A percentile compares a stretch with the other conserved stretches of the same genome.
These are phyloP conservation scores for Breynia disticha DNA, from an alignment of 441 rosid genomes.

Conservation along the genomic window DNA sequence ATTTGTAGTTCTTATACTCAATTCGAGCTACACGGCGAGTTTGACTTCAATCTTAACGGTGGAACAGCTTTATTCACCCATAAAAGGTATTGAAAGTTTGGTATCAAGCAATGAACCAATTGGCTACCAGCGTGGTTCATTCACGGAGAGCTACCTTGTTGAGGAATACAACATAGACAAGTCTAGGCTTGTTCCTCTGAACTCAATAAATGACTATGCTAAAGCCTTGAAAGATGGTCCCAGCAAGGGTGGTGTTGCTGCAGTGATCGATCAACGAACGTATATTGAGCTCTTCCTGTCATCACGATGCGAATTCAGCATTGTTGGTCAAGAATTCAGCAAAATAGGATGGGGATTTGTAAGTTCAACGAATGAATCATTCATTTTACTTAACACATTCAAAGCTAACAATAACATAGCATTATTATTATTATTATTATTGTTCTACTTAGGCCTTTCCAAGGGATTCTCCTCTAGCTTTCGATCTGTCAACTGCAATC, in stretches of 20 bases:
- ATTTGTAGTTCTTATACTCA: slow-evolving; percentile 75
- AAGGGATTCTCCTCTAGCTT: slow-evolving; percentile 43
- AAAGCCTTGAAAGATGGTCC: slow-evolving; percentile 66
- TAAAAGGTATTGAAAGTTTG: slow-evolving; percentile 62
- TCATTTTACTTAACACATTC: slow-evolving; percentile 12
- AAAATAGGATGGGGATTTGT: slow-evolving; percentile 94
- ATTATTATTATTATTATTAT: background rate
- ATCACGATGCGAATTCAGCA: slow-evolving; percentile 66
- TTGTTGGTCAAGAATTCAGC: slow-evolving; percentile 68
- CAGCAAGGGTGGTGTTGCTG: slow-evolving; percentile 65
- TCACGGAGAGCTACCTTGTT: slow-evolving; percentile 48
- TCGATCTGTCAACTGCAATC: slow-evolving; percentile 33
- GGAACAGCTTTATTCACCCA: slow-evolving; percentile 65
- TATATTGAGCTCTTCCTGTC: slow-evolving; percentile 86
- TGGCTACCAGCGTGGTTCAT: slow-evolving; percentile 75
- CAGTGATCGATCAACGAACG: slow-evolving; percentile 67
- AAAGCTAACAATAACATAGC: background rate
- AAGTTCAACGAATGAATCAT: slow-evolving; percentile 5
- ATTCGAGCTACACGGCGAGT: slow-evolving; percentile 84
- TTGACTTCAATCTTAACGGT: slow-evolving; percentile 85
- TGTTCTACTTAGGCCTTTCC: slow-evolving; percentile 53
- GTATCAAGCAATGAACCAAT: slow-evolving; percentile 45
- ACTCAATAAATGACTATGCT: slow-evolving; percentile 46
- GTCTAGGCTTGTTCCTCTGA: slow-evolving; percentile 61
- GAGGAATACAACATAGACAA: slow-evolving; percentile 47